Base-by-base conservation (phyloP, 768 basidiomycete genomes). In the Mycena metata region DNA sequence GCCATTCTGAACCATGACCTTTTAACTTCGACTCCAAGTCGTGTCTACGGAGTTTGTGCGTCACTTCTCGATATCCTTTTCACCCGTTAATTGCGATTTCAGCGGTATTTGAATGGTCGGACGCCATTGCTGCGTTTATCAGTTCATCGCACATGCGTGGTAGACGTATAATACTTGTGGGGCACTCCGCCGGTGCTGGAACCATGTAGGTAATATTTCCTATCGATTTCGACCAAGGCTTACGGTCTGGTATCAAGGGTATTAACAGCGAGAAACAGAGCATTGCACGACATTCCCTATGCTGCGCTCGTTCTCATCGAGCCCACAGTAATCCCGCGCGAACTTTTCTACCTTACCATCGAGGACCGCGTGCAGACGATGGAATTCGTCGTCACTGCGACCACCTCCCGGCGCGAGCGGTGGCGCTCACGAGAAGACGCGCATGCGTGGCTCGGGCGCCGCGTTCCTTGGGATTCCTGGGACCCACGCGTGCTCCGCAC, bases 391-490 rank as follows among this genome's bases (percentile, higher is more conserved):
- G 79, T 83, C 10, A 70, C 73, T 2, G 78, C 80, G 10, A 76
- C 76, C 21, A 47, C 65, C 42, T 82, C 81, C n/a, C 81, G 86
- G 19, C 78, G 81, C 13, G 76, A 83, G 60, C 73, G 69, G 3
- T 89, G 86, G 86, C 61, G 69, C 1, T 83, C 79, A 17, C 75
- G 77, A 30, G 79, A 82, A 30, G 79, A 80, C 17, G 88, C 86
- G 1, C 79, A 79, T 17, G 56, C 69, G 35, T 86, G 84, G 75
- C 83, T 86, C 52, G 74, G 67, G n/a, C 80, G 81, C 49, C 78
- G 83, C 13, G 70, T 78, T 50, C 86, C 86, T 0, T 88, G 86
- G 85, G 81, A 75, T 41, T 70, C 69, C 9, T 88, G 85, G 84
- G 83, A 88, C 71, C 74, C 77, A 3, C 77, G 82, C 6, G 79